phyloP scores from a whole-genome alignment of 805 yeast species.

The Zygosaccharomyces lentus region DNA sequence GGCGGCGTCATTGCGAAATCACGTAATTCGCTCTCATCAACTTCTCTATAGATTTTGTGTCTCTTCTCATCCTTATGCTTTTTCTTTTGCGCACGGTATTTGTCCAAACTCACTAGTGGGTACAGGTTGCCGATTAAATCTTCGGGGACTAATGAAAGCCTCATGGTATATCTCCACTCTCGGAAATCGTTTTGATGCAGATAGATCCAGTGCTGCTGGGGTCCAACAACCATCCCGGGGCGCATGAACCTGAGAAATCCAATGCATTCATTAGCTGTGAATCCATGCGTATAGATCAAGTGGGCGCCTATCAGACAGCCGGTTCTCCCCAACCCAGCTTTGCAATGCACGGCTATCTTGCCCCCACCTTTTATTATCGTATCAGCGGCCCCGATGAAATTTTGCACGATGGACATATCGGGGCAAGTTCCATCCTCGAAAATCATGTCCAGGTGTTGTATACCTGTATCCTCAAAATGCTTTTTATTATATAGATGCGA shows the following conservation, averaged over 20 bases:
- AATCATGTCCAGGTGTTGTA: slow-evolving; percentile 90
- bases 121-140: slow-evolving; percentile 63
- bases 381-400: slow-evolving; percentile 93
- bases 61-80: slow-evolving; percentile 32
- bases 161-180: slow-evolving; percentile 94
- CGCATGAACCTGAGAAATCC: slow-evolving; percentile 94
- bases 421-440: slow-evolving; percentile 99
- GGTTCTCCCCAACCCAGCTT: slow-evolving; percentile 96
- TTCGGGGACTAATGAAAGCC: slow-evolving; percentile 63
- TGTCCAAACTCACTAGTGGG: slow-evolving; percentile 59
- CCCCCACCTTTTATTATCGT: slow-evolving; percentile 82
- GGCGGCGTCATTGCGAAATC: slow-evolving; percentile 34
- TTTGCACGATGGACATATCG: slow-evolving; percentile 84
- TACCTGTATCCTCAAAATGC: slow-evolving; percentile 78
- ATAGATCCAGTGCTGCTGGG: slow-evolving; percentile 98
- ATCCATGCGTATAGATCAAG: slow-evolving; percentile 91
- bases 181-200: slow-evolving; percentile 93
- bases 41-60: slow-evolving; percentile 13
- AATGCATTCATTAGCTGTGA: slow-evolving; percentile 94
- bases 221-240: slow-evolving; percentile 99
- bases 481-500: slow-evolving; percentile 83
- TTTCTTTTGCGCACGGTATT: slow-evolving; percentile 51
- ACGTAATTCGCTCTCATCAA: slow-evolving; percentile 18
- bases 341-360: slow-evolving; percentile 97
- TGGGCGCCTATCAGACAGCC: slow-evolving; percentile 98